phyloP scores from a whole-genome alignment of 2,329 filamentous ascomycete species.

The Cadophora luteo-olivacea region DNA sequence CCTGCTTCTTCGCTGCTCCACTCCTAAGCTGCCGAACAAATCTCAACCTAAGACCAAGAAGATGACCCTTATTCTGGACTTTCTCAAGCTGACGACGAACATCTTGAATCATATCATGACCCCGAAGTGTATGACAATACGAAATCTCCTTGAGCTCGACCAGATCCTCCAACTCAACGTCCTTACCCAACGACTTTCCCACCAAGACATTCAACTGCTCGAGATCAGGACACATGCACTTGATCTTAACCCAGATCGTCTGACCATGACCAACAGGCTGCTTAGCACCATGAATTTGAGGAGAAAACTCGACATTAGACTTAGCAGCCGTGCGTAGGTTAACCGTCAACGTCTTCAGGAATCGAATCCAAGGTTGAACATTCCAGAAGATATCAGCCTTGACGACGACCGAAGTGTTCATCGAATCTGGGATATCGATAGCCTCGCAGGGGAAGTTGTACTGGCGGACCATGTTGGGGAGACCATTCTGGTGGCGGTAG shows the following conservation, averaged over 20 bases:
- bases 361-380: conserved; percentile 1
- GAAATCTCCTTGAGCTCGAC: neutral
- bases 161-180: neutral
- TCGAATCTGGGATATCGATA: neutral
- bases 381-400: conserved; percentile 10
- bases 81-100: too few species aligned
- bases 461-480: neutral
- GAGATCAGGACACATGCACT: conserved; percentile 13
- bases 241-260: conserved; percentile 6
- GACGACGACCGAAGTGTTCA: neutral
- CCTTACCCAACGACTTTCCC: neutral
- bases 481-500: conserved; percentile 14
- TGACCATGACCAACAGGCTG: neutral
- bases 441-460: conserved; percentile 1
- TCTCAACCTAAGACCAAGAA: neutral
- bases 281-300: neutral
- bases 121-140: neutral
- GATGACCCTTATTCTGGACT: neutral
- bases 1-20: neutral
- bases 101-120: too few species aligned
- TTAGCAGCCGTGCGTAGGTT: neutral
- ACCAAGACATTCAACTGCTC: conserved; percentile 10
- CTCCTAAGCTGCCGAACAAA: neutral
- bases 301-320: neutral
- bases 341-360: neutral